Evolutionary conservation across 768 basidiomycete species (phyloP).

Genomic region (Sarcodon aspratus): DNA sequence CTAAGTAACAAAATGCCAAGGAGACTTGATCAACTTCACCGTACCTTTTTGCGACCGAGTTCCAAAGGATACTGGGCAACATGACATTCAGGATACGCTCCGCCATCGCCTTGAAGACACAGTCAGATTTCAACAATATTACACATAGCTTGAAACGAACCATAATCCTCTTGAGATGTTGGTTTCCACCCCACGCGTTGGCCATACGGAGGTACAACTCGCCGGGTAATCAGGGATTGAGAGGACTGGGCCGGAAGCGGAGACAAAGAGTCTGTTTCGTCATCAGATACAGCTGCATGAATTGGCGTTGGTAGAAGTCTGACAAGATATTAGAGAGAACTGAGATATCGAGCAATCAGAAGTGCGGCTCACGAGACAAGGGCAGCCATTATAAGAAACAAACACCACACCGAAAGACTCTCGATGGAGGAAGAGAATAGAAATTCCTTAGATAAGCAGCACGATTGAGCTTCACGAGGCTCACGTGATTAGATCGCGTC

Average conservation of each 20-base stretch:
- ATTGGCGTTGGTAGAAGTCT: conserved; percentile 64
- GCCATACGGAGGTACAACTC: conserved; percentile 72
- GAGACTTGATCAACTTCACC: conserved; percentile 12
- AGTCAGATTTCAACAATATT: conserved; percentile 1
- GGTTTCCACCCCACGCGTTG: conserved; percentile 83
- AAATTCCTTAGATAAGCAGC: too few relatives aligned
- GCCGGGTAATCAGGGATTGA: conserved; percentile 35
- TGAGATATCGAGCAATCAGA: background rate
- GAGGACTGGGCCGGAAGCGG: conserved; percentile 20
- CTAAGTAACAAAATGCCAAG: background rate
- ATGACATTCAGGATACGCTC: conserved; percentile 91
- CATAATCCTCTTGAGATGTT: conserved; percentile 71
- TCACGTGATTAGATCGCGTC: too few relatives aligned
- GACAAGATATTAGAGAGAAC: conserved; percentile 2
- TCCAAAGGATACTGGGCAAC: conserved; percentile 94
- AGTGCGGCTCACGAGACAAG: conserved; percentile 57
- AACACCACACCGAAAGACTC: background rate
- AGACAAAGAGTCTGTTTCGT: conserved; percentile 41
- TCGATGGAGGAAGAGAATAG: too few relatives aligned
- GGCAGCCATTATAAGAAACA: conserved; percentile 38
- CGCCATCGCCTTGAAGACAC: conserved; percentile 54
- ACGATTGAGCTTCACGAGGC: too few relatives aligned
- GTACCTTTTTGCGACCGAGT: conserved; percentile 90
- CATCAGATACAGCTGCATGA: conserved; percentile 40
- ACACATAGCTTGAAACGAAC: conserved; percentile 27